Base-by-base conservation (phyloP, 306 rosid genomes). In the Prinsepia uniflora region DNA sequence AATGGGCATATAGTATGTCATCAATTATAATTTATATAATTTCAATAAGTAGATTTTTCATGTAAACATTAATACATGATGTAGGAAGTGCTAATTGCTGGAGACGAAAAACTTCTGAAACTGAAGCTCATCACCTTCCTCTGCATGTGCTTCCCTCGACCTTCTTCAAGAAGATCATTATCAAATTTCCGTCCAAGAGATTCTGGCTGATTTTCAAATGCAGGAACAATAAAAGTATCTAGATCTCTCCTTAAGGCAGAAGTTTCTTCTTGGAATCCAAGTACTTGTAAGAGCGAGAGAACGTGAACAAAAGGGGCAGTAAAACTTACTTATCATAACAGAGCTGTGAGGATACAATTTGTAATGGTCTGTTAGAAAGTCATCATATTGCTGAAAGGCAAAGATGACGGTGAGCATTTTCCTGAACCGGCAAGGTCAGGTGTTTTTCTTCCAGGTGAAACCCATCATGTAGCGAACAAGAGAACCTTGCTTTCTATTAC, bases 241-340 rank as follows among this genome's bases (percentile, higher is more conserved):
- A 88, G 63, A 14, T 88, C 81, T 73, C 81, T 79, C 78, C 76
- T 85, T 36, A 83, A 86, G 75, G 81, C 67, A 40, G 86, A 87
- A 68, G 77, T 76, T 41, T 81, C 42, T 74, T 79, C 83, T 89
- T 85, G 18, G 90, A 86, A 75, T 84, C 95, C 64, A 77, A 79
- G 80, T 78, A 88, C 63, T 84, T 87, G 34, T 80, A 67, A 77
- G 68, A 74, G 86, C 79, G 36, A 43, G 84, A 56, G 84, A 83
- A 79, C 81, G 86, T 40, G 67, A 79, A 76, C 98, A 93, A 65
- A 86, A 87, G n/a, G 96, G 96, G 80, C 97, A 94, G 64, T 79
- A 68, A 59, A 81, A 83, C 47, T 81, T 76, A 4, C 81, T 17
- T 71, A 30, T 30, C 36, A 30, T 30, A 49, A 47, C 50, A 74